These are phyloP conservation scores for Deinandra increscens DNA, from an alignment of 129 eudicot genomes.

Conservation along the genomic window DNA sequence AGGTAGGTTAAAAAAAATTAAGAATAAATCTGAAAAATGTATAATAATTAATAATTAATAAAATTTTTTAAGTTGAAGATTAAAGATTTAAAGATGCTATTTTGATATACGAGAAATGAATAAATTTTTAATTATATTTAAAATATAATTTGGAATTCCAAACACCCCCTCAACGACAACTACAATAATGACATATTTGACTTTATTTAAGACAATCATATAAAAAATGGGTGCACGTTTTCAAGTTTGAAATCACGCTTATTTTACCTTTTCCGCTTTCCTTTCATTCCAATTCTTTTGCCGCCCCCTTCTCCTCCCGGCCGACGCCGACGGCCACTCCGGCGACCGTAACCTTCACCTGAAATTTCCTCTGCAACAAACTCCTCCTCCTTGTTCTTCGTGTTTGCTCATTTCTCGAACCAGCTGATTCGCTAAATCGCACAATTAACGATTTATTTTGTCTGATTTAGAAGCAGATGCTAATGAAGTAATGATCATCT, in stretches of 20 bases:
- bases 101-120: too few species aligned
- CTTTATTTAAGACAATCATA: slow-evolving; percentile 12
- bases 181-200: slow-evolving; percentile 24
- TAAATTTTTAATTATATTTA: too few species aligned
- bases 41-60: too few species aligned
- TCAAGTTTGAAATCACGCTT: slow-evolving; percentile 27
- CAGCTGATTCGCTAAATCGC: neutral
- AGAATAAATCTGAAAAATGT: too few species aligned
- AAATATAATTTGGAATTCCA: neutral
- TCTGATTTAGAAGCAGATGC: neutral
- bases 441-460: neutral
- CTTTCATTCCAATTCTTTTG: slow-evolving; percentile 29
- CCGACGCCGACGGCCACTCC: neutral
- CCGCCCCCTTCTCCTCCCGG: slow-evolving; percentile 25
- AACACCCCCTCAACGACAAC: slow-evolving; percentile 1
- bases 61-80: too few species aligned
- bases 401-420: neutral
- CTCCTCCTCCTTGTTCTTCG: neutral
- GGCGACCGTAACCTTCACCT: slow-evolving; percentile 24
- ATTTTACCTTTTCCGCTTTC: slow-evolving; percentile 16
- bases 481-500: neutral
- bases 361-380: neutral
- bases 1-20: too few species aligned
- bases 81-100: too few species aligned
- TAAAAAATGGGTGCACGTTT: slow-evolving; percentile 30